phyloP scores from a whole-genome alignment of 495 filamentous ascomycete species.

The Cryomyces antarcticus region DNA sequence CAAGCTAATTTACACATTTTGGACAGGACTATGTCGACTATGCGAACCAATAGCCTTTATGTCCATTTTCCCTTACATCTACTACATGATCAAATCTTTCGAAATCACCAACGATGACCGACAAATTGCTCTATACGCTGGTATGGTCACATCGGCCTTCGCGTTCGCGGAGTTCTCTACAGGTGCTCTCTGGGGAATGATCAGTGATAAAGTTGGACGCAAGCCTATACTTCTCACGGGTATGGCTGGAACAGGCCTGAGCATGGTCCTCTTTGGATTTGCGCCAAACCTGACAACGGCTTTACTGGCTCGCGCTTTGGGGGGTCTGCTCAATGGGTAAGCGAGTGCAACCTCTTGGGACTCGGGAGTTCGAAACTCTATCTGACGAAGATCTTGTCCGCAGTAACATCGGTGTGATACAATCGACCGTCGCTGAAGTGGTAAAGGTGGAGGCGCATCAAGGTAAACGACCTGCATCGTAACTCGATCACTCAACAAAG shows the following conservation, averaged over 20 bases:
- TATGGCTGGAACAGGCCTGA: conserved; percentile 71
- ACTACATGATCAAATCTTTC: conserved; percentile 93
- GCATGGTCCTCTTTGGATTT: conserved; percentile 88
- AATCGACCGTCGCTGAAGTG: conserved; percentile 86
- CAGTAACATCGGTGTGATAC: conserved; percentile 78
- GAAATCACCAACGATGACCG: conserved; percentile 55
- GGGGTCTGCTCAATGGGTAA: conserved; percentile 81
- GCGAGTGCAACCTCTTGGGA: conserved; percentile 4
- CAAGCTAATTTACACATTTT: not conserved
- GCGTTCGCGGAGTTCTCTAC: conserved; percentile 88
- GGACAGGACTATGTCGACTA: conserved; percentile 70
- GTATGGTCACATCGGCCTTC: conserved; percentile 92
- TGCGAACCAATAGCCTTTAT: conserved; percentile 99
- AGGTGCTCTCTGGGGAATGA: conserved; percentile 73
- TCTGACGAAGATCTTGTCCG: conserved; percentile 1
- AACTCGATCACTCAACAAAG: not conserved
- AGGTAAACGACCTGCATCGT: conserved; percentile 28
- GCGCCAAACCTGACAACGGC: conserved; percentile 66
- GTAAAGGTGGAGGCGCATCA: conserved; percentile 83
- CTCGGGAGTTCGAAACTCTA: not conserved
- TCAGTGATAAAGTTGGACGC: conserved; percentile 81
- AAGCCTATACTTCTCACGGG: conserved; percentile 85
- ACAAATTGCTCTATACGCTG: conserved; percentile 78
- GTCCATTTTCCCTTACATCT: conserved; percentile 98
- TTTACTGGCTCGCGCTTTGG: conserved; percentile 69